phyloP scores from a whole-genome alignment of 768 basidiomycete genomes.

The Suillus luteus region DNA sequence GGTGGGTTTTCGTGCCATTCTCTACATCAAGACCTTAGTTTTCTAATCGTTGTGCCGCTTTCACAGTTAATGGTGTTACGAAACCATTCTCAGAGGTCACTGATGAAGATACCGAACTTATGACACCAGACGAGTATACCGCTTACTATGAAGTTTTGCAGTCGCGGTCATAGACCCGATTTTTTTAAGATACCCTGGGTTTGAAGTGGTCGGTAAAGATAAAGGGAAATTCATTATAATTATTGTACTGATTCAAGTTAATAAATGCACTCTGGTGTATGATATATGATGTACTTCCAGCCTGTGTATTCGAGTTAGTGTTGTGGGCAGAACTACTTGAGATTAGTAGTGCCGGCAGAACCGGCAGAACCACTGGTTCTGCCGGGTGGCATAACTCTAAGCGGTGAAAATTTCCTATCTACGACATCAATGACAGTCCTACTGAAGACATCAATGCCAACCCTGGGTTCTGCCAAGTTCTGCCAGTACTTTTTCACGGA shows the following conservation, averaged over 20 bases:
- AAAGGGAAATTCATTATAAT: background rate
- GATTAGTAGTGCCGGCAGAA: too few species aligned
- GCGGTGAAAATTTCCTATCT: too few species aligned
- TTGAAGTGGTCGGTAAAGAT: background rate
- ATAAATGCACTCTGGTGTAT: background rate
- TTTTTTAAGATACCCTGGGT: background rate
- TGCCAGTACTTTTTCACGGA: too few species aligned
- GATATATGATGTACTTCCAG: background rate
- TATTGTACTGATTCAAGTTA: slow-evolving; percentile 1
- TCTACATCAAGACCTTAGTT: background rate
- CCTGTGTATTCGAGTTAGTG: background rate
- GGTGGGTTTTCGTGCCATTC: slow-evolving; percentile 6
- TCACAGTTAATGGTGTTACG: slow-evolving; percentile 70
- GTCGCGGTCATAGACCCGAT: slow-evolving; percentile 35
- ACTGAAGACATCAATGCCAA: too few species aligned
- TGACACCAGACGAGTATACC: slow-evolving; percentile 93
- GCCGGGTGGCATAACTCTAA: too few species aligned
- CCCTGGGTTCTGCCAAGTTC: too few species aligned
- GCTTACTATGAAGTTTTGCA: slow-evolving; percentile 74
- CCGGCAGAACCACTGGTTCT: too few species aligned
- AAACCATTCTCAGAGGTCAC: slow-evolving; percentile 81
- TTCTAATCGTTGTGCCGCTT: slow-evolving; percentile 4
- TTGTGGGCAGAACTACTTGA: too few species aligned
- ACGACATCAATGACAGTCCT: too few species aligned
- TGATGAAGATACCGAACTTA: slow-evolving; percentile 89